These are phyloP conservation scores for Hylodesmum podocarpum DNA, from an alignment of 306 rosid genomes.

Conservation along the genomic window DNA sequence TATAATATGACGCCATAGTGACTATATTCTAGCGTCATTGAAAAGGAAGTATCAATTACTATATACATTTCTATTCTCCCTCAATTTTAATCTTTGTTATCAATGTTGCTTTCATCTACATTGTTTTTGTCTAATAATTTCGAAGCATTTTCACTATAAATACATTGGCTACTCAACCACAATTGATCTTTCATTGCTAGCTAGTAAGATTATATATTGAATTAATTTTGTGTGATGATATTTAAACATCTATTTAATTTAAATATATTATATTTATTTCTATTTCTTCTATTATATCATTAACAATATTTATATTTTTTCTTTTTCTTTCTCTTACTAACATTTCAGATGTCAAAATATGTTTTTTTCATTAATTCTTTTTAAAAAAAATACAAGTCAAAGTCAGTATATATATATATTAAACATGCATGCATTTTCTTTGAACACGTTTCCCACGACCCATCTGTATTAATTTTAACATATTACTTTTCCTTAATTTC, in stretches of 20 bases:
- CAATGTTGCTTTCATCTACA: constrained; percentile 32
- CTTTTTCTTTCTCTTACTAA: too few relatives aligned
- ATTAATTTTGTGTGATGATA: not conserved
- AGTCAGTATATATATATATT: constrained; percentile 13
- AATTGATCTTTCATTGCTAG: constrained; percentile 9
- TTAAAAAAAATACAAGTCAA: constrained; percentile 25
- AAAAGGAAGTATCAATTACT: constrained; percentile 29
- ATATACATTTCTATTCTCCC: not conserved
- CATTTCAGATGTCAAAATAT: too few relatives aligned
- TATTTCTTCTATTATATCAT: too few relatives aligned
- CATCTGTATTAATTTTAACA: not conserved
- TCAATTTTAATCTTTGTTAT: not conserved
- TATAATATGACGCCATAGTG: constrained; percentile 24
- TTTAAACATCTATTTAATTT: too few relatives aligned
- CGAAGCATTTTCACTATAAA: constrained; percentile 30
- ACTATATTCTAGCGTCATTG: constrained; percentile 37
- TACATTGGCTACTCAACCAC: not conserved
- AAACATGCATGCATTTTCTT: constrained; percentile 36
- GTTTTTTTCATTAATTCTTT: too few relatives aligned
- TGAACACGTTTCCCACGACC: not conserved
- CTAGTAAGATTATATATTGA: too few relatives aligned
- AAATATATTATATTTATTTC: too few relatives aligned
- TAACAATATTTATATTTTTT: too few relatives aligned
- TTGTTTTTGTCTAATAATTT: constrained; percentile 18
- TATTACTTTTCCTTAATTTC: not conserved